Percentiles rank a stretch among this genome's conserved stretches.
Conservation (phyloP, 805 yeast genomes). For the Teunomyces barrocoloradensis region DNA sequence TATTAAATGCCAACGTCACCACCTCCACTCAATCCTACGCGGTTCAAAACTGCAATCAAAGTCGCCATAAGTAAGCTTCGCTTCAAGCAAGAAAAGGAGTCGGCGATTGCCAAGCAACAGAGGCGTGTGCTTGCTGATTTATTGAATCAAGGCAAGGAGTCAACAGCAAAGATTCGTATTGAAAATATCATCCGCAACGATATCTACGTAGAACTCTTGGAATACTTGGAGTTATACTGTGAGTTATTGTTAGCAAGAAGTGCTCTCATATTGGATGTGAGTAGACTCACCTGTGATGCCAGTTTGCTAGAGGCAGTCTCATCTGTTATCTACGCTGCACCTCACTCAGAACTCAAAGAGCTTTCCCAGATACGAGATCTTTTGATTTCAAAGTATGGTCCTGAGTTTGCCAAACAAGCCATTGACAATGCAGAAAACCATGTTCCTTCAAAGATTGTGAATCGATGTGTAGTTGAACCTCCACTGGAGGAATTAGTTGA, state of each 20-base stretch:
- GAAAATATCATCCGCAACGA: slow-evolving; percentile 85
- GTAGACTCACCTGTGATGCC: slow-evolving; percentile 45
- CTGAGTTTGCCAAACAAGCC: slow-evolving; percentile 59
- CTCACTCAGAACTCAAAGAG: slow-evolving; percentile 76
- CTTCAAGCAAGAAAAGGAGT: slow-evolving; percentile 70
- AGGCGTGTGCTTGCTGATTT: slow-evolving; percentile 70
- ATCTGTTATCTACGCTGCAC: slow-evolving; percentile 65
- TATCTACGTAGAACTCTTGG: slow-evolving; percentile 72
- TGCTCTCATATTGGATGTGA: slow-evolving; percentile 50
- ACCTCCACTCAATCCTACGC: slow-evolving; percentile 29
- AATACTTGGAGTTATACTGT: slow-evolving; percentile 76
- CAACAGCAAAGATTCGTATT: slow-evolving; percentile 78
- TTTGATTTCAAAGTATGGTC: slow-evolving; percentile 60
- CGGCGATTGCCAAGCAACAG: slow-evolving; percentile 72
- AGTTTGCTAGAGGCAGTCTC: slow-evolving; percentile 75
- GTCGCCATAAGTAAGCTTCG: slow-evolving; percentile 71
- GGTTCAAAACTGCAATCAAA: slow-evolving; percentile 47
- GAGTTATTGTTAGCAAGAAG: slow-evolving; percentile 77
- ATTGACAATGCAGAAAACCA: slow-evolving; percentile 45
- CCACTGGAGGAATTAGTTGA: slow-evolving; percentile 66
- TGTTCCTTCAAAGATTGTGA: slow-evolving; percentile 67
- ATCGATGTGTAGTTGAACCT: slow-evolving; percentile 62
- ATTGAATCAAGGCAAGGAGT: slow-evolving; percentile 66
- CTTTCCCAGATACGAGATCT: slow-evolving; percentile 58
- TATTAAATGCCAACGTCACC: not conserved